Evolutionary conservation across 129 eudicot genomes (phyloP).

Genomic region (Flaveria robusta): DNA sequence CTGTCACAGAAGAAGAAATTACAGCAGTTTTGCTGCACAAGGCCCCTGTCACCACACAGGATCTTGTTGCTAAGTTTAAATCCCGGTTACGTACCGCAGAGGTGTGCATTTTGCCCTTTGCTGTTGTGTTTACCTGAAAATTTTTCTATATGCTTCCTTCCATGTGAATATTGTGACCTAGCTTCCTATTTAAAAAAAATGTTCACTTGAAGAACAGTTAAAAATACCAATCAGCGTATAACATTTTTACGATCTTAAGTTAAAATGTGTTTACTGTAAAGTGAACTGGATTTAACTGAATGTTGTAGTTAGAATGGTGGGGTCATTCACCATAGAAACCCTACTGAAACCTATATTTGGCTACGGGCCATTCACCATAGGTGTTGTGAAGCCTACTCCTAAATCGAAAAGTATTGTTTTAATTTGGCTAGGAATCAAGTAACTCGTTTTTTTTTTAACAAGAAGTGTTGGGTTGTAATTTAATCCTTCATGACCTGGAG

Average conservation of each 20-base stretch:
- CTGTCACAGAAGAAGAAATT: conserved; percentile 91
- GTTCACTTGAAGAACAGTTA: no score
- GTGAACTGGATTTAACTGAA: no score
- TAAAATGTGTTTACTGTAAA: not conserved
- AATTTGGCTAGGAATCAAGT: no score
- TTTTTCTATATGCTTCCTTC: not conserved
- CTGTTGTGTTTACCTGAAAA: not conserved
- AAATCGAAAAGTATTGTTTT: not conserved
- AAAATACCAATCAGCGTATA: not conserved
- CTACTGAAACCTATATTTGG: no score
- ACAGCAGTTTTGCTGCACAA: conserved; percentile 69
- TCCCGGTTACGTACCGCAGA: conserved; percentile 69
- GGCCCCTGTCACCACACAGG: conserved; percentile 83
- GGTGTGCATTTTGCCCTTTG: conserved; percentile 36
- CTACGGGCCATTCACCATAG: not conserved
- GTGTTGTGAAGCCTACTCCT: not conserved
- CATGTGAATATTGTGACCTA: not conserved
- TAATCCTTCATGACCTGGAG: not conserved
- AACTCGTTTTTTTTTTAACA: no score
- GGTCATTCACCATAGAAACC: no score
- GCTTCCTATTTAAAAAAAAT: no score
- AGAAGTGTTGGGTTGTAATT: not conserved
- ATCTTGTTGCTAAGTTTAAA: conserved; percentile 83
- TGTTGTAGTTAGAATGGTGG: no score
- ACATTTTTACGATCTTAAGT: not conserved